phyloP scores from a whole-genome alignment of 208 protist genomes.

The Leishmania turanica region DNA sequence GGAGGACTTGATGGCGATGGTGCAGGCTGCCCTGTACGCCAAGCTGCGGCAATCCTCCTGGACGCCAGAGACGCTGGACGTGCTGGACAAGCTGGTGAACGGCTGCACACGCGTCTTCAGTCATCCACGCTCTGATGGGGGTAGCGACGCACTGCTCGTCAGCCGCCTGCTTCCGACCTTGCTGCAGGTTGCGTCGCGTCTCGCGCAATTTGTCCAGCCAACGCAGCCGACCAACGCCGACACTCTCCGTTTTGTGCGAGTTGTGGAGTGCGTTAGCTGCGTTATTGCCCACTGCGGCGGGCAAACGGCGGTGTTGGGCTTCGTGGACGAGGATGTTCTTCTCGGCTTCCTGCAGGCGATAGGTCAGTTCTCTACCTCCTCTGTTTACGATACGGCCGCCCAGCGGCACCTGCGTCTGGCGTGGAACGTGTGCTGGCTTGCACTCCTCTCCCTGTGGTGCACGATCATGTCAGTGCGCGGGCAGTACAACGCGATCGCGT shows the following conservation, averaged over 20 bases:
- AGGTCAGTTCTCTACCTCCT: conserved; percentile 48
- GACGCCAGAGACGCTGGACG: neutral
- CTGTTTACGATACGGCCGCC: conserved; percentile 34
- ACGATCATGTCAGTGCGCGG: conserved; percentile 15
- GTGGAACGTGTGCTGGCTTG: conserved; percentile 67
- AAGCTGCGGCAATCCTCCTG: neutral
- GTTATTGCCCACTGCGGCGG: conserved; percentile 28
- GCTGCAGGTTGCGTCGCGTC: conserved; percentile 30
- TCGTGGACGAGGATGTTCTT: conserved; percentile 36
- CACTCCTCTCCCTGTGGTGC: conserved; percentile 48
- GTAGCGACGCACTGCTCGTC: conserved; percentile 11
- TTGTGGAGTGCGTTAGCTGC: conserved; percentile 37
- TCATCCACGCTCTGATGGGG: conserved; percentile 13
- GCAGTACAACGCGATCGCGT: conserved; percentile 9
- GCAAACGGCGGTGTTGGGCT: conserved; percentile 15
- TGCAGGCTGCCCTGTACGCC: conserved; percentile 21
- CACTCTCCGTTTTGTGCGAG: conserved; percentile 36
- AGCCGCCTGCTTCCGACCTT: conserved; percentile 38
- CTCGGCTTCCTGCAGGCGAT: conserved; percentile 45
- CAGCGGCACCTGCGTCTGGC: conserved; percentile 39
- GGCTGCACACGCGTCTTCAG: conserved; percentile 28
- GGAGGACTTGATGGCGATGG: conserved; percentile 18
- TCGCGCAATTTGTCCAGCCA: conserved; percentile 38
- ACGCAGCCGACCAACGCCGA: conserved; percentile 29
- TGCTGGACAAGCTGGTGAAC: conserved; percentile 19